Percentiles rank a stretch among this genome's conserved stretches.
These are phyloP conservation scores for Torulaspora delbrueckii DNA, from an alignment of 805 yeast genomes.

Conservation along the genomic window DNA sequence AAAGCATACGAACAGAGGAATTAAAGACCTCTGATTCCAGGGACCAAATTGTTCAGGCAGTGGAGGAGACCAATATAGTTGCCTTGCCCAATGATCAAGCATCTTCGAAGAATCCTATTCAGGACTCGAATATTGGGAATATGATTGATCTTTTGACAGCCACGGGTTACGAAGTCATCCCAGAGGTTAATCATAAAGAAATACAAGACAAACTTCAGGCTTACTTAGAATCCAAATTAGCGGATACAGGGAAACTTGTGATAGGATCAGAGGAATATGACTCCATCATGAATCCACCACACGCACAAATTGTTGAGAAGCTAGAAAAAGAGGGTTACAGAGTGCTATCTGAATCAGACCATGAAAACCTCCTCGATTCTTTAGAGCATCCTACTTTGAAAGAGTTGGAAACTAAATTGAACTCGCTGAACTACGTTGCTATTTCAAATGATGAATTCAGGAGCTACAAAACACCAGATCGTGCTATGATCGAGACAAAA, in stretches of 20 bases:
- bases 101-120: neutral
- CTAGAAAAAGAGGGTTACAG: conserved; percentile 4
- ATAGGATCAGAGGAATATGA: conserved; percentile 17
- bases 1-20: neutral
- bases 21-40: conserved; percentile 6
- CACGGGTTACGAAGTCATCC: conserved; percentile 9
- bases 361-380: conserved; percentile 2
- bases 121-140: neutral
- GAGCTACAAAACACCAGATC: conserved; percentile 8
- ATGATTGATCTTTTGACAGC: conserved; percentile 6
- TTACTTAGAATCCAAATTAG: conserved; percentile 15
- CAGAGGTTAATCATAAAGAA: conserved; percentile 8
- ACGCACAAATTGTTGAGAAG: neutral
- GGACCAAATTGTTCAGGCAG: conserved; percentile 9
- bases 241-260: conserved; percentile 20
- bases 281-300: conserved; percentile 7
- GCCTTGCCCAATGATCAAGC: neutral
- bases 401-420: conserved; percentile 15
- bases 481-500: conserved; percentile 14
- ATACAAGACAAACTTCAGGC: conserved; percentile 9
- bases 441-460: conserved; percentile 16
- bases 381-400: conserved; percentile 15
- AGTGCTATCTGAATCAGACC: conserved; percentile 5
- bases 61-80: neutral
- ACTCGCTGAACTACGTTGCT: conserved; percentile 9